These are phyloP conservation scores for Gardenia jasminoides DNA, from an alignment of 257 asterid species.

Conservation along the genomic window DNA sequence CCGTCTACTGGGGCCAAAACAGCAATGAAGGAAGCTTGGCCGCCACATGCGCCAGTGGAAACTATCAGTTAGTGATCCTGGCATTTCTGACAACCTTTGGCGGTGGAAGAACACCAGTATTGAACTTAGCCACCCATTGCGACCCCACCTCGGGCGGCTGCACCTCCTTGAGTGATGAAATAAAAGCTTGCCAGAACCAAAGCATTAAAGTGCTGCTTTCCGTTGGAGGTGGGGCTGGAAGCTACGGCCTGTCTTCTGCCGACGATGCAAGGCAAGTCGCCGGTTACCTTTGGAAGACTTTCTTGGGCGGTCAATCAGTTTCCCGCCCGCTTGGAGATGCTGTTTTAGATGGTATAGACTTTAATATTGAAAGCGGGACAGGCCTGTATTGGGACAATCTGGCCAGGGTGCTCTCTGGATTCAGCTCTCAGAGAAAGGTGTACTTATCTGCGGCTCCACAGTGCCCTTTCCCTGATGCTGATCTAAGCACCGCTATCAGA, in stretches of 20 bases:
- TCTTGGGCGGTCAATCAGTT: conserved; percentile 39
- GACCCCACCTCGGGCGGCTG: conserved; percentile 20
- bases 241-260: conserved; percentile 41
- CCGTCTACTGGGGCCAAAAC: conserved; percentile 65
- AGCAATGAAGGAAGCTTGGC: conserved; percentile 46
- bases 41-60: conserved; percentile 48
- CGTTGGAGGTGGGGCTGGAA: conserved; percentile 37
- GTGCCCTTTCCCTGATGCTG: conserved; percentile 46
- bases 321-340: conserved; percentile 44
- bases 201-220: conserved; percentile 37
- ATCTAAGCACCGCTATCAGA: conserved; percentile 27
- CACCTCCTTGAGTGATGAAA: conserved; percentile 18
- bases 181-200: conserved; percentile 23
- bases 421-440: conserved; percentile 30
- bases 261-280: conserved; percentile 49
- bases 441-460: conserved; percentile 55
- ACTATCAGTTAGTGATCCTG: conserved; percentile 39
- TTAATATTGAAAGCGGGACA: conserved; percentile 39
- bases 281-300: conserved; percentile 44
- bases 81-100: conserved; percentile 51
- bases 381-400: conserved; percentile 35
- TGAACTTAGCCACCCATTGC: conserved; percentile 64
- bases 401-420: conserved; percentile 30
- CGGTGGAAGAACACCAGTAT: conserved; percentile 40
- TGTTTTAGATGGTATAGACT: conserved; percentile 49